Conservation (phyloP, 495 filamentous ascomycete genomes). For the Oleoguttula mirabilis region DNA sequence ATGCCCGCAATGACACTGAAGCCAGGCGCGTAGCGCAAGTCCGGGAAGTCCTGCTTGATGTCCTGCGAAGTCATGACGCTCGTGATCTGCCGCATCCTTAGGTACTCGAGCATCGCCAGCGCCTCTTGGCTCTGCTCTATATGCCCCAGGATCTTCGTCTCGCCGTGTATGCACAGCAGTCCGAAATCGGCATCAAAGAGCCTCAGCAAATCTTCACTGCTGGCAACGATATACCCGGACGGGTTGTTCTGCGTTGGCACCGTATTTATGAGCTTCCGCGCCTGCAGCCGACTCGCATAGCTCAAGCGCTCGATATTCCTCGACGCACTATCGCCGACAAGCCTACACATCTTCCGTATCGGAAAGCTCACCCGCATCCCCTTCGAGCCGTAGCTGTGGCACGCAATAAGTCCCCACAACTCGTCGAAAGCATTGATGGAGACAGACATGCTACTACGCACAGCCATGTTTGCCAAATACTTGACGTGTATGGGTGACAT, state of each 20-base stretch:
- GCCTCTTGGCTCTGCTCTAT: conserved; percentile 70
- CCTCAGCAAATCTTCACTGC: conserved; percentile 74
- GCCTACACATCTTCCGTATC: conserved; percentile 85
- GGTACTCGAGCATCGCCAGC: conserved; percentile 73
- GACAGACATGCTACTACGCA: conserved; percentile 87
- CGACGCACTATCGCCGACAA: conserved; percentile 78
- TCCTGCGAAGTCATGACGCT: conserved; percentile 71
- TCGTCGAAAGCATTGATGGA: conserved; percentile 77
- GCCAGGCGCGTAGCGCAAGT: conserved; percentile 68
- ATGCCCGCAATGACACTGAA: conserved; percentile 70
- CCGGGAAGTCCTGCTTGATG: conserved; percentile 66
- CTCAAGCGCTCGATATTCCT: conserved; percentile 82
- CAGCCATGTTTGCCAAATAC: conserved; percentile 82
- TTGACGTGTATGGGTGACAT: conserved; percentile 88
- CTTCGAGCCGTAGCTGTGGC: conserved; percentile 63
- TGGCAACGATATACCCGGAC: conserved; percentile 84
- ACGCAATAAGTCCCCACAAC: conserved; percentile 83
- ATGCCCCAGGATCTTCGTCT: conserved; percentile 76
- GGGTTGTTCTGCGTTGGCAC: conserved; percentile 73
- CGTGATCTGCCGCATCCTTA: conserved; percentile 63
- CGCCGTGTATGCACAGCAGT: conserved; percentile 69
- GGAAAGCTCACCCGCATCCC: conserved; percentile 89
- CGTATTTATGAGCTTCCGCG: conserved; percentile 66
- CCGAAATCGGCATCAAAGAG: conserved; percentile 86
- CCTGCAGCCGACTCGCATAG: conserved; percentile 72